Base-by-base conservation (phyloP, 768 basidiomycete species). In the Tricholomella constricta region DNA sequence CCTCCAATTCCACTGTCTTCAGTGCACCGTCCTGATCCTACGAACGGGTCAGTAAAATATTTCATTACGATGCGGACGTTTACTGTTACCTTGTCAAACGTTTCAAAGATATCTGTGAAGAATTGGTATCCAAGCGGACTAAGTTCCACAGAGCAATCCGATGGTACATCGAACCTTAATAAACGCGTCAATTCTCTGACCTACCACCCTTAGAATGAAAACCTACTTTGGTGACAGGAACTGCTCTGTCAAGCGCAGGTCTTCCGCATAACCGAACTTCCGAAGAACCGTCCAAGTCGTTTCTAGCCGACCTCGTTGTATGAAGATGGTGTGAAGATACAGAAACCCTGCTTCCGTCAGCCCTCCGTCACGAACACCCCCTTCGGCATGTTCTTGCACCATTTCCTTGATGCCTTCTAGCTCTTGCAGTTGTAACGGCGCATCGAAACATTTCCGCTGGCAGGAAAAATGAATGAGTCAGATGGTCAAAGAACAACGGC, bases 221-320 rank as follows among this genome's bases (percentile, higher is more conserved):
- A 71, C 89, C 62, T 61, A 95, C 96, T 89, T 94, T 19, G 96
- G 96, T 51, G 80, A 78, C 54, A 99, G 74, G 72, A 95, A 97
- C 6, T 82, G 78, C 66, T 98, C 96, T 22, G 88, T 88, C 56
- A 99, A 73, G 61, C 87, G 85, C 57, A 99, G 70, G 64, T 98
- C 95, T 68, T 98, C 96, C 12, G 88, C 96, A 64, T 99, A 99
- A 4, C 96, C 96, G 67, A 97, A 98, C 65, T 85, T 92, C 56
- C 95, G 78, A 59, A 99, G 78, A 6, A 96, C 94, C 7, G 93
- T 95, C 96, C 96, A 99, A 1, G 96, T 98, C 23, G 96, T 98
- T 69, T 99, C 96, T 56, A 96, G 78, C 43, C 96, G 82, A 19
- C 96, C 96, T 36, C 88, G 85, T 71, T 96, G 96, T 50, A 99